A percentile compares a stretch with the other conserved stretches of the same genome.
These are phyloP conservation scores for Plasmopara muralis DNA, from an alignment of 352 stramenopile species.

Conservation along the genomic window DNA sequence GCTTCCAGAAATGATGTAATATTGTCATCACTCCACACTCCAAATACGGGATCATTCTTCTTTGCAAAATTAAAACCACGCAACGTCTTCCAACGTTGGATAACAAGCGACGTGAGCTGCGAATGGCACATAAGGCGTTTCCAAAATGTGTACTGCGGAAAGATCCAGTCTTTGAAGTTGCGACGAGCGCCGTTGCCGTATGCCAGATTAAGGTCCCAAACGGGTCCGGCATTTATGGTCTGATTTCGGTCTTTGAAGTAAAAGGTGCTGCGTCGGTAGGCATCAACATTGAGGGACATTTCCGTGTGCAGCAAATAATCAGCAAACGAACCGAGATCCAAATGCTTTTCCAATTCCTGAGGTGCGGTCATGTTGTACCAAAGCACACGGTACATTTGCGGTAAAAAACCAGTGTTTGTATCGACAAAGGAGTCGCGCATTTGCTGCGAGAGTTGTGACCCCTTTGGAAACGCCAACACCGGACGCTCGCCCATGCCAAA, in stretches of 20 bases:
- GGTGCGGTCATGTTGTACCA: constrained; percentile 77
- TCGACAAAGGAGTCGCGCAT: constrained; percentile 75
- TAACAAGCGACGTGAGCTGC: constrained; percentile 61
- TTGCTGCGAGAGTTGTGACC: constrained; percentile 47
- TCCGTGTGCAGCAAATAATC: constrained; percentile 80
- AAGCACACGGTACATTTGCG: constrained; percentile 55
- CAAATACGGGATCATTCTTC: constrained; percentile 14
- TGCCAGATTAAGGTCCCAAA: constrained; percentile 78
- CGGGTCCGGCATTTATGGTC: constrained; percentile 66
- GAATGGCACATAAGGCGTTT: constrained; percentile 77
- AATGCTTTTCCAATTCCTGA: constrained; percentile 42
- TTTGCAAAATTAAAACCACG: constrained; percentile 22
- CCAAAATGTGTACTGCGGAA: constrained; percentile 70
- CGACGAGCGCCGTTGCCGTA: constrained; percentile 61
- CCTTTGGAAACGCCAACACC: constrained; percentile 46
- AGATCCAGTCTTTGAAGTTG: constrained; percentile 64
- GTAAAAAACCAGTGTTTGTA: constrained; percentile 48
- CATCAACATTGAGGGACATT: constrained; percentile 76
- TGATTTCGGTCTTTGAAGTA: constrained; percentile 74
- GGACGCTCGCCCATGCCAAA: constrained; percentile 73
- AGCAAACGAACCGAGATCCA: constrained; percentile 64
- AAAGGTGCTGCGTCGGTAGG: constrained; percentile 70
- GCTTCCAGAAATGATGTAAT: constrained; percentile 50
- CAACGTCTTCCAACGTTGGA: constrained; percentile 70
- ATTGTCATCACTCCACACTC: constrained; percentile 44